phyloP scores from a whole-genome alignment of 306 rosid species.

The Ceratonia siliqua region DNA sequence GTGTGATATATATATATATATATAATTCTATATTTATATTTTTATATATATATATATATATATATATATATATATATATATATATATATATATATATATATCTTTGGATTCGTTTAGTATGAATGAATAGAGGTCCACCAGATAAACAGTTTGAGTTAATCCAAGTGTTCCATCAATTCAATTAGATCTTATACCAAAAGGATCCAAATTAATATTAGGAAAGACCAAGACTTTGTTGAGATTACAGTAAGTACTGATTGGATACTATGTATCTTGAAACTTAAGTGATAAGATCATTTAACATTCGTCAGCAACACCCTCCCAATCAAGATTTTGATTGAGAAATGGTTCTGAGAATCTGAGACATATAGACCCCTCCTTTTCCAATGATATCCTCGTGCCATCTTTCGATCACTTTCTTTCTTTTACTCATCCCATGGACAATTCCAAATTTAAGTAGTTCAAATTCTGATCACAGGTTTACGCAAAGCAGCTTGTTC shows the following conservation, averaged over 20 bases:
- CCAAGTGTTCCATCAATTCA: slow-evolving; percentile 26
- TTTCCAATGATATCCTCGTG: slow-evolving; percentile 1
- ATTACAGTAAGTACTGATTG: slow-evolving; percentile 26
- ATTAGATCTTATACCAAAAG: slow-evolving; percentile 19
- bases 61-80: too few relatives aligned
- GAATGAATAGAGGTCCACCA: slow-evolving; percentile 24
- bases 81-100: too few relatives aligned
- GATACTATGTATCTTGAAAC: slow-evolving; percentile 38
- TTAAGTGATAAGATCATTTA: slow-evolving; percentile 54
- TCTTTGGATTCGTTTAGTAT: slow-evolving; percentile 25
- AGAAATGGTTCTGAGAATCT: slow-evolving; percentile 44
- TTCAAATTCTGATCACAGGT: slow-evolving; percentile 30
- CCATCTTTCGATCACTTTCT: slow-evolving; percentile 11
- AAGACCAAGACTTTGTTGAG: slow-evolving; percentile 1
- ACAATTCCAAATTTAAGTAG: not conserved
- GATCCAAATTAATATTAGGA: slow-evolving; percentile 1
- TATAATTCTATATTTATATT: too few relatives aligned
- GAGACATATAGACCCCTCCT: slow-evolving; percentile 58
- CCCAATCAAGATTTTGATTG: slow-evolving; percentile 45
- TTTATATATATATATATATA: too few relatives aligned
- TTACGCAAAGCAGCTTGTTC: slow-evolving; percentile 33
- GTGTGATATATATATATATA: too few relatives aligned
- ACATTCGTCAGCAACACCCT: slow-evolving; percentile 35
- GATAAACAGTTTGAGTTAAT: slow-evolving; percentile 1
- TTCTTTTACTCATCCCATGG: not conserved